Evolutionary conservation across 2,329 filamentous ascomycete species (phyloP), one percentile per base, ranked within the genome.

Genomic region (Onygenales sp.): DNA sequence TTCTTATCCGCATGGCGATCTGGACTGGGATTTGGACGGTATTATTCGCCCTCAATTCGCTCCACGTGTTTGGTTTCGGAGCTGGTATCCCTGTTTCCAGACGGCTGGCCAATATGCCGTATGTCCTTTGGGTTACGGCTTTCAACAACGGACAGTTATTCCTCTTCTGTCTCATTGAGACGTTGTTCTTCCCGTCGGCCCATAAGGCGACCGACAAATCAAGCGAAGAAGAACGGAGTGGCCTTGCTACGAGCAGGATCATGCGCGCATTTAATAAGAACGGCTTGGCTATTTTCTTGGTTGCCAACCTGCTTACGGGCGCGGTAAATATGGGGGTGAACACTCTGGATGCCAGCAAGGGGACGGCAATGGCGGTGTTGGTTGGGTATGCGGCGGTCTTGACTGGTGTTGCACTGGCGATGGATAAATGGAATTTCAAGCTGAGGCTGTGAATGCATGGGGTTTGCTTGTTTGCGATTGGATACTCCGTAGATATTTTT

Each of bases 291-390:
- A 71, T 97, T 0, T 98, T 98, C 66, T 70, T 98, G 55, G 64
- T 91, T 39, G 91, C 93, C 2, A 98, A 98, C 65, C 70, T 98
- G 46, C 70, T 95, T 57, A 98, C 93, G 0, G 93, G 93, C 0
- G 66, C 89, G 13, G 85, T 97, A 52, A 98, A 98, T 67, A 76
- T 98, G 77, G 87, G 84, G 3, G 70, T 97, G 52, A 84, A 85
- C 41, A 98, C 93, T 2, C 71, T 97, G 59, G 80, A 92, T 65
- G 82, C 86, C 58, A 77, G 76, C 4, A 79, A 81, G 7, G 62
- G 78, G 2, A 68, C 74, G 53, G 82, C 90, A 0, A 88, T 95
- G 82, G 83, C 69, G 0, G 82, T 96, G 36, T 69, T 98, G 58
- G 69, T 89, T 21, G 80, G 69, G 5, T 97, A 97, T 69, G 84